These are phyloP conservation scores for Exophiala lecanii-corni DNA, from an alignment of 2,329 filamentous ascomycete genomes.

Conservation along the genomic window DNA sequence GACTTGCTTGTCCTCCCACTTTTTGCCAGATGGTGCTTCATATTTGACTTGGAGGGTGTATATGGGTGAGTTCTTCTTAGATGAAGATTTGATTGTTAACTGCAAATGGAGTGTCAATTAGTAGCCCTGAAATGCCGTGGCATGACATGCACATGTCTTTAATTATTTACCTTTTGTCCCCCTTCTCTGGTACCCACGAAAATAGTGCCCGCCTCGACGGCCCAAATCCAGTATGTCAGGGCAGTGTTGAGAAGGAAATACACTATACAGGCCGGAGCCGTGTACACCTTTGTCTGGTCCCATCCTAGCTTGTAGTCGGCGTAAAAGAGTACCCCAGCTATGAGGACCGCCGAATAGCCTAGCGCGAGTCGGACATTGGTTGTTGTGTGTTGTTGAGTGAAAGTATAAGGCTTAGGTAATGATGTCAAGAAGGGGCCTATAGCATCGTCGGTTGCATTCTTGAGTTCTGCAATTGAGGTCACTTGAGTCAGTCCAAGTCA, in stretches of 20 bases:
- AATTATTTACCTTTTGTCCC: constrained; percentile 54
- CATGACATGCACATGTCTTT: neutral
- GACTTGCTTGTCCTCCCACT: constrained; percentile 45
- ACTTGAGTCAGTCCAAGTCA: constrained; percentile 4
- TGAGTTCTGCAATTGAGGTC: constrained; percentile 63
- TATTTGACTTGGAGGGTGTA: constrained; percentile 68
- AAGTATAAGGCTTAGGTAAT: constrained; percentile 58
- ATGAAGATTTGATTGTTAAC: constrained; percentile 68
- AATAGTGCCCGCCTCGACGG: constrained; percentile 73
- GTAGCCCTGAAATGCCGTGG: neutral
- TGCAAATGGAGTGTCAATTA: constrained; percentile 33
- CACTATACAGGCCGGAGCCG: constrained; percentile 68
- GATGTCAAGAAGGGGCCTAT: constrained; percentile 89
- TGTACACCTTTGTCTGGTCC: constrained; percentile 77
- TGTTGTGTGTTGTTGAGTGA: constrained; percentile 74
- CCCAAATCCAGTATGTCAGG: constrained; percentile 79
- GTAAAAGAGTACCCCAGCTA: constrained; percentile 78
- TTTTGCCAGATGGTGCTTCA: constrained; percentile 36
- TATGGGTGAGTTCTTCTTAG: constrained; percentile 73
- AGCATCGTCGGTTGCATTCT: constrained; percentile 93
- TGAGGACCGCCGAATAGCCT: constrained; percentile 74
- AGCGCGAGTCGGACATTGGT: constrained; percentile 77
- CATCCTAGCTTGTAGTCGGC: constrained; percentile 92
- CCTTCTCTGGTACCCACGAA: constrained; percentile 72
- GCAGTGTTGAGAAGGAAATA: constrained; percentile 76